phyloP scores from a whole-genome alignment of 495 filamentous ascomycete species.

The Sphaerosporella brunnea region DNA sequence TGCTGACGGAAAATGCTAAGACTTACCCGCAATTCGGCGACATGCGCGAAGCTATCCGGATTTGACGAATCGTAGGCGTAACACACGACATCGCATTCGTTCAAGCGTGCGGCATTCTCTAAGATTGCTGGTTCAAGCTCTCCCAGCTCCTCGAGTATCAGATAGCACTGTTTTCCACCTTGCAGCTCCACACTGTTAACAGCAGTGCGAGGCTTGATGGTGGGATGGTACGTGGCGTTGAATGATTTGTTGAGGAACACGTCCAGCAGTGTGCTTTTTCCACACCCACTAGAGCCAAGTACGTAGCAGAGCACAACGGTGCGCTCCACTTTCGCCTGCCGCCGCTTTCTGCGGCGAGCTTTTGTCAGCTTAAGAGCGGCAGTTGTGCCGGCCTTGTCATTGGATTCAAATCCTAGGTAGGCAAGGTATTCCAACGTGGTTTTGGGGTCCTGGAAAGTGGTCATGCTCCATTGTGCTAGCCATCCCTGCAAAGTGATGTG shows the following conservation, averaged over 20 bases:
- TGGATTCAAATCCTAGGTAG: constrained; percentile 73
- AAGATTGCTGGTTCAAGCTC: constrained; percentile 84
- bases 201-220: constrained; percentile 78
- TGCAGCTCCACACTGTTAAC: constrained; percentile 94
- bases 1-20: not conserved
- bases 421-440: constrained; percentile 90
- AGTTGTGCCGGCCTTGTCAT: constrained; percentile 36
- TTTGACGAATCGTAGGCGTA: constrained; percentile 95
- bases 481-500: constrained; percentile 93
- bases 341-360: constrained; percentile 62
- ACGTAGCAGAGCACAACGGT: constrained; percentile 95
- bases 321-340: constrained; percentile 69
- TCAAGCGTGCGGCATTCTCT: constrained; percentile 80
- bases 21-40: constrained; percentile 54
- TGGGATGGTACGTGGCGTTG: constrained; percentile 71
- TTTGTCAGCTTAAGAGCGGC: constrained; percentile 82
- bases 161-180: constrained; percentile 89
- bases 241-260: constrained; percentile 82
- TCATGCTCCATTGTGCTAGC: constrained; percentile 99
- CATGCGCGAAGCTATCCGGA: constrained; percentile 82
- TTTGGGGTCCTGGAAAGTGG: constrained; percentile 85
- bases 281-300: constrained; percentile 62
- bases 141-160: constrained; percentile 83
- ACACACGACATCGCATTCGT: constrained; percentile 80
- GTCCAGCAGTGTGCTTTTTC: constrained; percentile 67